Base-by-base conservation (phyloP, 345 rosid species). In the Populus alba region DNA sequence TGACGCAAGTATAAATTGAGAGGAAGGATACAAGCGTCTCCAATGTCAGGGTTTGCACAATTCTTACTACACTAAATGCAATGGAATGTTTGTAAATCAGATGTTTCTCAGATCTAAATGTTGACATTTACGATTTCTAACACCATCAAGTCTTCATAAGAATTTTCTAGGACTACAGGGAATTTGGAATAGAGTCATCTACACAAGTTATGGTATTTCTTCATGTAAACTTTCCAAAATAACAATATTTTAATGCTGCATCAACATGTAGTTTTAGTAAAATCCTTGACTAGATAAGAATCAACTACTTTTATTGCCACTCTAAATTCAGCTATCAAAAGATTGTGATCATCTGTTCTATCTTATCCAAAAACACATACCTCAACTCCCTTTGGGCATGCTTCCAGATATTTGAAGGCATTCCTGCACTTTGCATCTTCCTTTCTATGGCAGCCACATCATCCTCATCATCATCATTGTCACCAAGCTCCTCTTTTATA, bases 401-500 rank as follows among this genome's bases (percentile, higher is more conserved):
- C 91, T 96, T 96, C 97, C 98, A 92, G 82, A 96, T 87, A 82
- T 84, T 92, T 82, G 97, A 80, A 75, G 99, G 98, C 97, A 96
- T 91, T 83, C 94, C 98, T 8, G 97, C 95, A 86, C 87, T 87
- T 87, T 96, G 97, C 99, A 96, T 96, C 87, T 94, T 96, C 83
- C 92, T 91, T 88, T 94, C 99, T 76, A 96, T 82, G 71, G 95
- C 90, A 86, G 91, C 99, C 78, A 94, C 84, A 86, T 96, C 99
- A 88, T 96, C 99, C 87, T 94, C 99, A 78, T 96, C 97, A 67
- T 96, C 99, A 82, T 94, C 98, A 77, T 94, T 94, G 86, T 96
- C 98, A 74, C 99, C 99, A 77, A 96, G 98, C 88, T 96, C 99
- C 86, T 96, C 99, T 77, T 94, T 96, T 84, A 96, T 96, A 75